phyloP scores from a whole-genome alignment of 2,329 filamentous ascomycete genomes.

The Pestalotiopsis sp. region DNA sequence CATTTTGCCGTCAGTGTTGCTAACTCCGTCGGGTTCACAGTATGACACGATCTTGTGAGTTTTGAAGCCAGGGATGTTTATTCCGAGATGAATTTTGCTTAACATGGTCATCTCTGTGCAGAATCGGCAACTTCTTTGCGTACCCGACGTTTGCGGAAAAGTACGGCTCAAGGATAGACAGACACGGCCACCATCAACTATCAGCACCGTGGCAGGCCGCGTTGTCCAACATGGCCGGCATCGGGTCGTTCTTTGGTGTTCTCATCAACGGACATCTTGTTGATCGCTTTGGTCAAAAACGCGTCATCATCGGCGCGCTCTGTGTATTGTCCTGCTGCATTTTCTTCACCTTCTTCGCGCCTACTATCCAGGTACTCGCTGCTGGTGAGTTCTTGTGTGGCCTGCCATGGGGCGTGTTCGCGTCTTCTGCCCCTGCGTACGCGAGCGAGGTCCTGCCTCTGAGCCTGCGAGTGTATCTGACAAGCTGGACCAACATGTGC shows the following conservation, averaged over 20 bases:
- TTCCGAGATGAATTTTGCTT: not conserved
- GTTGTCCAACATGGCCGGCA: slow-evolving; percentile 39
- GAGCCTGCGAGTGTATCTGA: slow-evolving; percentile 28
- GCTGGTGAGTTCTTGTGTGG: slow-evolving; percentile 38
- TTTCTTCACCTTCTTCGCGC: slow-evolving; percentile 39
- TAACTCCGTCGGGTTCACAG: not conserved
- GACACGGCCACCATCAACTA: slow-evolving; percentile 11
- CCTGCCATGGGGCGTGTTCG: slow-evolving; percentile 33
- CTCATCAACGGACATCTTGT: slow-evolving; percentile 40
- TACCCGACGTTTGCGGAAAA: slow-evolving; percentile 12
- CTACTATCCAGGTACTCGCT: slow-evolving; percentile 31
- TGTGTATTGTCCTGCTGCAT: slow-evolving; percentile 36
- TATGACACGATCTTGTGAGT: slow-evolving; percentile 12
- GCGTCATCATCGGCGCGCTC: slow-evolving; percentile 39
- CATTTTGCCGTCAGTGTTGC: not conserved
- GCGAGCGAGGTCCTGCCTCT: slow-evolving; percentile 31
- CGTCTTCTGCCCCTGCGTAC: slow-evolving; percentile 28
- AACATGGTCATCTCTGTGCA: not conserved
- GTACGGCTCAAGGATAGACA: slow-evolving; percentile 7
- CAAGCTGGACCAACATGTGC: slow-evolving; percentile 32
- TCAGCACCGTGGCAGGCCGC: slow-evolving; percentile 45
- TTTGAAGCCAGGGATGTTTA: not conserved
- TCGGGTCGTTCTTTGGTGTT: slow-evolving; percentile 45
- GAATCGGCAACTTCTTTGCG: slow-evolving; percentile 12
- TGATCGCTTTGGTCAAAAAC: slow-evolving; percentile 36